These are phyloP conservation scores for Coffea humblotiana DNA, from an alignment of 305 asterid species.

Conservation along the genomic window DNA sequence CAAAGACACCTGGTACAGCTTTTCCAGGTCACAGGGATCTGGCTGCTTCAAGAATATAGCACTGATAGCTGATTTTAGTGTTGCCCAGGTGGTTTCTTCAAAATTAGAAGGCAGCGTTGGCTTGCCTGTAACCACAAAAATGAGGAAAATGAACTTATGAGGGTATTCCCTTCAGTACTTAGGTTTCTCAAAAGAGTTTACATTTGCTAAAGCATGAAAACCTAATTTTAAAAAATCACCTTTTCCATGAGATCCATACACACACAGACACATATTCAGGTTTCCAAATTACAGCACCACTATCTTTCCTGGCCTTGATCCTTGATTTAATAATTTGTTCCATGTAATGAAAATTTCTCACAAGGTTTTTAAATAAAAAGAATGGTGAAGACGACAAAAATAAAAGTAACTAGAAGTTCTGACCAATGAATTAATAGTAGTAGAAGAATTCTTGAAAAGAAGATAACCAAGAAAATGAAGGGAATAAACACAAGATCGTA, in stretches of 20 bases:
- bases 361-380: too few relatives aligned
- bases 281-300: background rate
- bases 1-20: slow-evolving; percentile 73
- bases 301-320: background rate
- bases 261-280: background rate
- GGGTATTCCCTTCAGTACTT: background rate
- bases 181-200: background rate
- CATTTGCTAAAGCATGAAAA: background rate
- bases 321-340: too few relatives aligned
- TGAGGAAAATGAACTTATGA: slow-evolving; percentile 13
- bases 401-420: too few relatives aligned
- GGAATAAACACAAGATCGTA: too few relatives aligned
- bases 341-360: too few relatives aligned
- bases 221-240: background rate
- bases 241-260: background rate
- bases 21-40: slow-evolving; percentile 87
- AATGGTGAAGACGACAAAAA: too few relatives aligned
- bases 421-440: too few relatives aligned
- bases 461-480: too few relatives aligned
- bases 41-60: slow-evolving; percentile 95
- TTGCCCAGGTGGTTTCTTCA: slow-evolving; percentile 95
- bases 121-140: slow-evolving; percentile 53
- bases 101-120: slow-evolving; percentile 79
- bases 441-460: too few relatives aligned
- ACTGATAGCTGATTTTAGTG: slow-evolving; percentile 82